Conservation (phyloP, 306 rosid species). For the Boehmeria nivea region DNA sequence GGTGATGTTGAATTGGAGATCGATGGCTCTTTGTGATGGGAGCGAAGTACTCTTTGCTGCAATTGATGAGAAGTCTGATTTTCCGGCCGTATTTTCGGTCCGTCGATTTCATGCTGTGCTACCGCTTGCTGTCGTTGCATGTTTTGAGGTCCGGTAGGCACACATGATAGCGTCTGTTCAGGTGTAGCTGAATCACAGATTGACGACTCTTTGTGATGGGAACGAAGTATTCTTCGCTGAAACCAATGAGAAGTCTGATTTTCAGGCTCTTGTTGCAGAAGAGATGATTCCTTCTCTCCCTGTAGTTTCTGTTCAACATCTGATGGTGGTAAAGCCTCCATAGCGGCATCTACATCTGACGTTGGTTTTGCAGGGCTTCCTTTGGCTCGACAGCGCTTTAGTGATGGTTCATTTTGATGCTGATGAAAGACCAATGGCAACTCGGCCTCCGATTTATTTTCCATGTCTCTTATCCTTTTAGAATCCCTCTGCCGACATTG, state of each 20-base stretch:
- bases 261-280: too few relatives aligned
- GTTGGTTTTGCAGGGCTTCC: slow-evolving; percentile 6
- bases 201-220: neutral
- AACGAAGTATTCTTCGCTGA: neutral
- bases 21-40: too few relatives aligned
- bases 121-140: slow-evolving; percentile 2
- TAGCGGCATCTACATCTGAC: neutral
- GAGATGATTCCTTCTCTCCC: neutral
- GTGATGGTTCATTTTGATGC: neutral
- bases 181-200: neutral
- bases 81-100: too few relatives aligned
- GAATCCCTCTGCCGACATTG: neutral
- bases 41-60: neutral
- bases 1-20: too few relatives aligned
- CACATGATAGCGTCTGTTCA: too few relatives aligned
- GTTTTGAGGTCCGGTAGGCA: neutral
- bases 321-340: neutral
- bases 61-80: too few relatives aligned
- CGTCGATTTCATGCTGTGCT: too few relatives aligned
- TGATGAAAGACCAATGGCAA: neutral
- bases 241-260: neutral
- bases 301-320: too few relatives aligned
- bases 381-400: slow-evolving; percentile 8
- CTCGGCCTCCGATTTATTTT: neutral
- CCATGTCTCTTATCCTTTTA: neutral